A percentile compares a stretch with the other conserved stretches of the same genome.
Conservation (phyloP, 2,329 filamentous ascomycete genomes). For the Fusarium odoratissimum region DNA sequence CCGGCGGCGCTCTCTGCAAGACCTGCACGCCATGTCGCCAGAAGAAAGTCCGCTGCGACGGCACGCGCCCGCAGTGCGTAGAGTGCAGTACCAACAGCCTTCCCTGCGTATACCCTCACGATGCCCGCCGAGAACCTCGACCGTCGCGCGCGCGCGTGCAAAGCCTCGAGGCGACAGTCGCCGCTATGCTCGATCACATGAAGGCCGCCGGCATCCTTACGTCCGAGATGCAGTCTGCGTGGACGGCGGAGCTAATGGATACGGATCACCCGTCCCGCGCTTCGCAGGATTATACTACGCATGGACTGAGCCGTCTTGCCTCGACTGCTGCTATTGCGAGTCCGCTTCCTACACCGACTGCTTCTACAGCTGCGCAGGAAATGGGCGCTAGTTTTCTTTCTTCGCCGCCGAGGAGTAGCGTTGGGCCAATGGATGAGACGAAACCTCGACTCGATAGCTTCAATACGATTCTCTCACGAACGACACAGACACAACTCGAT, state of each 20-base stretch:
- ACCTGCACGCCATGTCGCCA: slow-evolving; percentile 52
- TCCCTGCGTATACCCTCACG: slow-evolving; percentile 50
- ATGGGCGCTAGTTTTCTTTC: slow-evolving; percentile 46
- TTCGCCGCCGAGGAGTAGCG: slow-evolving; percentile 44
- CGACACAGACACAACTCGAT: slow-evolving; percentile 23
- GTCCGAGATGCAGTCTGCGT: slow-evolving; percentile 43
- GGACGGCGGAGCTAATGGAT: slow-evolving; percentile 46
- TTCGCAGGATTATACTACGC: slow-evolving; percentile 42
- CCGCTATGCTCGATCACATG: slow-evolving; percentile 50
- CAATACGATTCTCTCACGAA: slow-evolving; percentile 38
- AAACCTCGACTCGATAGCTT: slow-evolving; percentile 43
- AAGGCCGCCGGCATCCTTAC: slow-evolving; percentile 47
- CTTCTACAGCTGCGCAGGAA: slow-evolving; percentile 41
- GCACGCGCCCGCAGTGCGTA: slow-evolving; percentile 48
- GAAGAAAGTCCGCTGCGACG: slow-evolving; percentile 53
- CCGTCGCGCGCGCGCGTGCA: slow-evolving; percentile 48
- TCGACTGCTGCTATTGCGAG: slow-evolving; percentile 47
- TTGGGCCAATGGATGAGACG: slow-evolving; percentile 43
- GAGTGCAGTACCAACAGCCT: slow-evolving; percentile 47
- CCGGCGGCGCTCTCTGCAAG: slow-evolving; percentile 47
- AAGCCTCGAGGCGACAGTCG: slow-evolving; percentile 47
- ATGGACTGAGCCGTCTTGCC: slow-evolving; percentile 45
- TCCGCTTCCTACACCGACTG: slow-evolving; percentile 44
- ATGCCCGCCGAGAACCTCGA: slow-evolving; percentile 48
- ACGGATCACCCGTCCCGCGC: slow-evolving; percentile 30